Conservation (phyloP, 1,284 basidiomycete genomes). For the Sporisorium scitamineum region DNA sequence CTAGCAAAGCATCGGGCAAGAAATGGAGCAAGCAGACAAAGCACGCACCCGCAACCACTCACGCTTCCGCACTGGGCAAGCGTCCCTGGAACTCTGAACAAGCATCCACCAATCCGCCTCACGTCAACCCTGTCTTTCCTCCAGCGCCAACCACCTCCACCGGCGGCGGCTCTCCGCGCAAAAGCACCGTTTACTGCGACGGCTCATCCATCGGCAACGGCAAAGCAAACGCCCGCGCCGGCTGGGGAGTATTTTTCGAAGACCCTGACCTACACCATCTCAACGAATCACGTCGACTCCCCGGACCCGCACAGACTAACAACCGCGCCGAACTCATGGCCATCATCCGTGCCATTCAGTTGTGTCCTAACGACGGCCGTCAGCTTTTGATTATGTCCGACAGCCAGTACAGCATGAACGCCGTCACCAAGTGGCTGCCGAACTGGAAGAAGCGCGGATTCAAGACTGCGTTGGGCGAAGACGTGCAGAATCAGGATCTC, state of each 20-base stretch:
- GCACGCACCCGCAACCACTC: not conserved
- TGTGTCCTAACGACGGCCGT: conserved; percentile 72
- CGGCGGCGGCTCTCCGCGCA: not conserved
- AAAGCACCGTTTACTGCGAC: conserved; percentile 77
- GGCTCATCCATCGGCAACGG: conserved; percentile 85
- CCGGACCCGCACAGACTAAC: conserved; percentile 82
- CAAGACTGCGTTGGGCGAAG: conserved; percentile 71
- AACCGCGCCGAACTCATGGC: conserved; percentile 87
- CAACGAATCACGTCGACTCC: conserved; percentile 81
- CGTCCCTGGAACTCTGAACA: not conserved
- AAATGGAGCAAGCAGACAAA: not conserved
- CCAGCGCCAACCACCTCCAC: not conserved
- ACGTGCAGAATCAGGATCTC: conserved; percentile 77
- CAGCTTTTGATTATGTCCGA: conserved; percentile 79
- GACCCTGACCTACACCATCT: conserved; percentile 70
- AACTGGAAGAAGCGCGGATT: conserved; percentile 76
- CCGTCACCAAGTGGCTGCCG: conserved; percentile 75
- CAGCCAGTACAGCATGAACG: conserved; percentile 79
- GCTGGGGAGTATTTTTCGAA: conserved; percentile 64
- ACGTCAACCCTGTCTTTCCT: conserved; percentile 4
- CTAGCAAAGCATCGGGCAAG: not conserved
- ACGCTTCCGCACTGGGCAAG: not conserved
- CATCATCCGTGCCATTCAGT: conserved; percentile 79
- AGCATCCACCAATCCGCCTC: not conserved
- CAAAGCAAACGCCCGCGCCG: conserved; percentile 48